Percentiles rank a stretch among this genome's conserved stretches.
Evolutionary conservation across 2,329 filamentous ascomycete species (phyloP).

Genomic region (Berkeleyomyces basicola): DNA sequence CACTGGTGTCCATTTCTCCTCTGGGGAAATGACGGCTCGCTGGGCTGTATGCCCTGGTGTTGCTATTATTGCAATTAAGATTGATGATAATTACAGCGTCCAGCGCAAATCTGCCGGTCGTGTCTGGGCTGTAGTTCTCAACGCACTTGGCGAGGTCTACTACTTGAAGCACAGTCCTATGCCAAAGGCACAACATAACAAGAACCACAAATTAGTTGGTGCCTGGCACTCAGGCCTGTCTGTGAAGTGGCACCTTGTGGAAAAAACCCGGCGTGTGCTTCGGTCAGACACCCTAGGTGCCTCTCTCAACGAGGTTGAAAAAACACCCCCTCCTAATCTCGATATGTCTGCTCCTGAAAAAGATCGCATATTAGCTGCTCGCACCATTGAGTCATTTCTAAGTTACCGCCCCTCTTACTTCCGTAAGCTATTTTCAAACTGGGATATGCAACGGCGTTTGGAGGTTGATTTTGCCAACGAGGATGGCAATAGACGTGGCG

Average conservation of each 20-base stretch:
- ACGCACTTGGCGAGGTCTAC: constrained; percentile 82
- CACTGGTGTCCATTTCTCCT: constrained; percentile 40
- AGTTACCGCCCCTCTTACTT: constrained; percentile 61
- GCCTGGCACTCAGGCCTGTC: constrained; percentile 71
- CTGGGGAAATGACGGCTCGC: constrained; percentile 67
- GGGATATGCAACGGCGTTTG: constrained; percentile 79
- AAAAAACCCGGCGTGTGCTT: constrained; percentile 56
- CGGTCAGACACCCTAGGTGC: constrained; percentile 57
- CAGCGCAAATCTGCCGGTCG: constrained; percentile 53
- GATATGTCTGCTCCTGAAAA: constrained; percentile 32
- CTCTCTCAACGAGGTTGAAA: constrained; percentile 34
- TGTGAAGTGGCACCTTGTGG: constrained; percentile 65
- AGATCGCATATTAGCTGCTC: constrained; percentile 59
- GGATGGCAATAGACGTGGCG: constrained; percentile 59
- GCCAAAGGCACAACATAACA: constrained; percentile 31
- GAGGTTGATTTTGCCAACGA: constrained; percentile 82
- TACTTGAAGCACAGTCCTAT: constrained; percentile 60
- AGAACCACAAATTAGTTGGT: constrained; percentile 39
- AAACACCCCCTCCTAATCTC: constrained; percentile 1
- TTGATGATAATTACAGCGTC: constrained; percentile 67
- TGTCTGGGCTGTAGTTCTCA: constrained; percentile 84
- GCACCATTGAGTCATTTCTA: constrained; percentile 65
- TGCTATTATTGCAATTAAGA: constrained; percentile 66
- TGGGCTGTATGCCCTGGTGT: constrained; percentile 89
- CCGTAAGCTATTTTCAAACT: constrained; percentile 59